Conservation (phyloP, 2,329 filamentous ascomycete genomes). For the Chaetothyriales sp. region DNA sequence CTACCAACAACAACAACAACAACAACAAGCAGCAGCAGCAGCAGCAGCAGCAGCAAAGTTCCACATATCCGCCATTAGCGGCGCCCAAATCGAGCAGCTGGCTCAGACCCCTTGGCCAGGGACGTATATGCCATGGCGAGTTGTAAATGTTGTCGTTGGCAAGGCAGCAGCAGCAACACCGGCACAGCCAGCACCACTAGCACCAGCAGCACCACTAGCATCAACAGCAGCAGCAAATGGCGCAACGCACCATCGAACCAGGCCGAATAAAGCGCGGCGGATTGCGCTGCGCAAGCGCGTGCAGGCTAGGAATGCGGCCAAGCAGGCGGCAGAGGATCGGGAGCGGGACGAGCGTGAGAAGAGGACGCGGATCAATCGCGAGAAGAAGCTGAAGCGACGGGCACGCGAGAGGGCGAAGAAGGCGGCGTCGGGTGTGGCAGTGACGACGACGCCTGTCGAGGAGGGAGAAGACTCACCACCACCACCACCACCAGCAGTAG, state of each 20-base stretch:
- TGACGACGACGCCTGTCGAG: neutral
- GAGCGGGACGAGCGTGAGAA: slow-evolving; percentile 11
- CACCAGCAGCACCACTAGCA: neutral
- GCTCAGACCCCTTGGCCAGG: slow-evolving; percentile 12
- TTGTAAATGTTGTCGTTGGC: slow-evolving; percentile 5
- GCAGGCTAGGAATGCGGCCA: neutral
- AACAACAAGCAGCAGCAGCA: slow-evolving; percentile 2
- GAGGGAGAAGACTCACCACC: neutral
- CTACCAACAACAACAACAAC: too few species aligned
- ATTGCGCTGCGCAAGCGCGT: slow-evolving; percentile 10
- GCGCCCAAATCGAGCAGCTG: slow-evolving; percentile 4
- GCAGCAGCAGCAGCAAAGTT: slow-evolving; percentile 7
- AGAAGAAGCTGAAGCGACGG: slow-evolving; percentile 16
- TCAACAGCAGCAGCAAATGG: neutral
- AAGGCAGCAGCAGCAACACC: neutral
- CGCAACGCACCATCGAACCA: neutral
- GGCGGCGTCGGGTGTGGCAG: neutral
- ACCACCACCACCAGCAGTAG: neutral
- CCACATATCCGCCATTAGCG: slow-evolving; percentile 6
- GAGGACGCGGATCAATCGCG: slow-evolving; percentile 13
- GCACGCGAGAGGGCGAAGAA: slow-evolving; percentile 12
- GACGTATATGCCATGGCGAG: slow-evolving; percentile 11
- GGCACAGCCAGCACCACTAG: neutral
- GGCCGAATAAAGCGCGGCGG: slow-evolving; percentile 15
- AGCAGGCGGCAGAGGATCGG: slow-evolving; percentile 1